Evolutionary conservation across 257 asterid genomes (phyloP).

Genomic region (Lithospermum erythrorhizon): DNA sequence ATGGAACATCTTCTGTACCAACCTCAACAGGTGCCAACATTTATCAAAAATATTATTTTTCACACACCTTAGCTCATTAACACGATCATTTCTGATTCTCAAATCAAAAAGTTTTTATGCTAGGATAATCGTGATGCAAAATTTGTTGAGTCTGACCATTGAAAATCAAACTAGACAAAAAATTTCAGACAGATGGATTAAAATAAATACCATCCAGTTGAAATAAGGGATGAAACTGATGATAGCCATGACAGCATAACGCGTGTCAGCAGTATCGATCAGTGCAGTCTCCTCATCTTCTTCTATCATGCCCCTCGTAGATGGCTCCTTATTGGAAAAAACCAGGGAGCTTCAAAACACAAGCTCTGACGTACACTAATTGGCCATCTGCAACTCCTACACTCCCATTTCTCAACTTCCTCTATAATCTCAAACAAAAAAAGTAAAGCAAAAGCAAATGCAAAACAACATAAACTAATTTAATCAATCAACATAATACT

Average conservation of each 20-base stretch:
- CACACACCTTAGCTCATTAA: no score
- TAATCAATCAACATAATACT: neutral
- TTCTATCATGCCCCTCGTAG: slow-evolving; percentile 35
- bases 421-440: slow-evolving; percentile 18
- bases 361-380: slow-evolving; percentile 74
- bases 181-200: no score
- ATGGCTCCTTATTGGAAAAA: slow-evolving; percentile 44
- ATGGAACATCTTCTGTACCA: neutral
- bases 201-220: slow-evolving; percentile 75
- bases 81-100: no score
- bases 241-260: slow-evolving; percentile 94
- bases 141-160: no score
- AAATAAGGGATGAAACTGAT: slow-evolving; percentile 89
- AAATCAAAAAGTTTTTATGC: no score
- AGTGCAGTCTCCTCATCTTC: slow-evolving; percentile 45
- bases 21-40: slow-evolving; percentile 36
- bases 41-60: no score
- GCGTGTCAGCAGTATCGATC: slow-evolving; percentile 72
- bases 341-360: slow-evolving; percentile 66
- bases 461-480: neutral
- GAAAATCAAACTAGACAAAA: no score
- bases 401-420: slow-evolving; percentile 43
- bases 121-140: no score
- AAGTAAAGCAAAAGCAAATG: neutral
- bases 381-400: slow-evolving; percentile 77